Percentiles rank a stretch among this genome's conserved stretches.
Conservation (phyloP, 306 rosid genomes). For the Mimosa pudica region DNA sequence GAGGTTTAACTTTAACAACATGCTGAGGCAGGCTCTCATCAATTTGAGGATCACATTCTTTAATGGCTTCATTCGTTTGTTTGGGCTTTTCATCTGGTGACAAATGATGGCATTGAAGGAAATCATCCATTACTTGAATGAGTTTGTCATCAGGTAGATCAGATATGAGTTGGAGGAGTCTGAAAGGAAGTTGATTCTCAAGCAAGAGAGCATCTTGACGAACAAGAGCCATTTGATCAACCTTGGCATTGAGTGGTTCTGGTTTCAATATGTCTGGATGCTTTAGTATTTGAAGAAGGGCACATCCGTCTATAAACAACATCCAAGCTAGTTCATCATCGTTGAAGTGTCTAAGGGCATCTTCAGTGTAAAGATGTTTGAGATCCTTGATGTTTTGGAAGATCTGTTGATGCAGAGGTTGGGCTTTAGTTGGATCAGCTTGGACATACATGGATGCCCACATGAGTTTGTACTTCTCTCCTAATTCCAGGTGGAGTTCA, state of each 20-base stretch:
- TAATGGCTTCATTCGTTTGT: neutral
- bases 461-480: slow-evolving; percentile 21
- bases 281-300: neutral
- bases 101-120: neutral
- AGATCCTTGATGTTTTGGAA: neutral
- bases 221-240: slow-evolving; percentile 1
- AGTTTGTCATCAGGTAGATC: neutral
- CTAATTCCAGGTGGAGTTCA: neutral
- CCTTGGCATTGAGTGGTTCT: neutral
- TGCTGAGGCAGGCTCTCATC: too few species aligned
- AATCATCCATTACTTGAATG: neutral
- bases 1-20: neutral
- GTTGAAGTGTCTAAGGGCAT: neutral
- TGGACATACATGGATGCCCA: neutral
- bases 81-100: neutral
- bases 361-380: neutral
- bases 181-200: slow-evolving; percentile 2
- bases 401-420: neutral
- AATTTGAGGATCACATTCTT: neutral
- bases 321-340: neutral
- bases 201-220: neutral
- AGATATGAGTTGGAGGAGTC: neutral
- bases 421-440: neutral
- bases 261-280: neutral
- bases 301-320: slow-evolving; percentile 11